Evolutionary conservation across 106 monocot genomes (phyloP), one percentile per base, ranked within the genome.

Genomic region (Phalaenopsis equestris): DNA sequence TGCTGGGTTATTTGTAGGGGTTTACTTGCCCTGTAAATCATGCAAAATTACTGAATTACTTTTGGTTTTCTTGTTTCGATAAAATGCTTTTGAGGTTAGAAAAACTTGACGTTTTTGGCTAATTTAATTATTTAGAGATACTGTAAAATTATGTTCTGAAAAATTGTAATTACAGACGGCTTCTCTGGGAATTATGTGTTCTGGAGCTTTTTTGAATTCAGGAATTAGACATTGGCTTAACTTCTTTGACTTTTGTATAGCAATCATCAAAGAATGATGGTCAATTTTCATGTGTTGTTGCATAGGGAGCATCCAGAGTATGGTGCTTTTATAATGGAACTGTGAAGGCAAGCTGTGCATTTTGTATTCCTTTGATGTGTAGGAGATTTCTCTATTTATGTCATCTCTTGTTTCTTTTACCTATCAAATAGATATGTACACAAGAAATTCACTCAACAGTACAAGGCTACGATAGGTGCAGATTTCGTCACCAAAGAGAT

Each of bases 401-500:
- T 42, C 74, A 19, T 43, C 43, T 18, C 15, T 76, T 76, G 49
- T 48, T 48, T 79, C 67, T 43, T 83, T 85, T 38, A 80, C 65
- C 79, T 46, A 39, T 79, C 72, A 42, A 79, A 58, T 88, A 96
- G 96, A 97, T 92, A 97, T 85, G 97, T 97, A 5, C 82, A 92
- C 82, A 97, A 94, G 79, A 97, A 89, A 77, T 97, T 94, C 78
- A 90, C 89, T 55, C 90, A 94, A 55, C 94, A 92, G 68, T 93
- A 96, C 77, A 96, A 96, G 58, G 93, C 96, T 45, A 96, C 96
- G 11, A 96, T 96, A 52, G 95, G 95, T 55, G 93, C 95, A 67
- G 96, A 96, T 84, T 96, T 96, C 83, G 76, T 93, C 16, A 93
- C 93, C n/a, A 96, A 96, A 86, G 93, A 93, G 75, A 75, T 96